Evolutionary conservation across 129 eudicot genomes (phyloP).

Genomic region (Flaveria ramosissima): DNA sequence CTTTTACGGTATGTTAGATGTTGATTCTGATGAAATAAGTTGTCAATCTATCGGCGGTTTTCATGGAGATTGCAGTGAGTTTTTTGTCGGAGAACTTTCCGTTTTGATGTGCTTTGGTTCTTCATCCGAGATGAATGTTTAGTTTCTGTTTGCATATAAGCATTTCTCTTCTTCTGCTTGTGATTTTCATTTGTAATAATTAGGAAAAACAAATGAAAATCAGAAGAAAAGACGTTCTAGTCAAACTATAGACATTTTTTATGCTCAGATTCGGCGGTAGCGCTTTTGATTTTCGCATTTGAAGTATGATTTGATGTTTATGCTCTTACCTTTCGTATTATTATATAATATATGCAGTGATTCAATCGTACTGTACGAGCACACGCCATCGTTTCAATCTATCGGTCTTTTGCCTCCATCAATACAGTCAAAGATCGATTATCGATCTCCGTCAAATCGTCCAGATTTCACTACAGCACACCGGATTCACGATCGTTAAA

Average conservation of each 20-base stretch:
- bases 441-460: slow-evolving; percentile 31
- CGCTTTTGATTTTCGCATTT: slow-evolving; percentile 20
- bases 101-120: slow-evolving; percentile 21
- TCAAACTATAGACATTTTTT: slow-evolving; percentile 32
- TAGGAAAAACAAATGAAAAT: slow-evolving; percentile 15
- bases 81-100: slow-evolving; percentile 36
- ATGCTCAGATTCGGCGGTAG: slow-evolving; percentile 40
- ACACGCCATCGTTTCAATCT: slow-evolving; percentile 12
- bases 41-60: slow-evolving; percentile 26
- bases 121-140: slow-evolving; percentile 29
- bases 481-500: slow-evolving; percentile 1
- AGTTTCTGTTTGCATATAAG: slow-evolving; percentile 24
- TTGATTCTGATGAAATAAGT: not conserved
- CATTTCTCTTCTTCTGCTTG: not conserved
- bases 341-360: slow-evolving; percentile 23
- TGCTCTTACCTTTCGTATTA: slow-evolving; percentile 25
- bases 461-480: slow-evolving; percentile 24
- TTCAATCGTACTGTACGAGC: slow-evolving; percentile 18
- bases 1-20: slow-evolving; percentile 2
- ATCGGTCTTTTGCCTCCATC: slow-evolving; percentile 4
- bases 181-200: slow-evolving; percentile 25
- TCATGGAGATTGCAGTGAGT: slow-evolving; percentile 13
- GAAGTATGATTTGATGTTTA: slow-evolving; percentile 34
- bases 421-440: slow-evolving; percentile 25
- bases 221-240: slow-evolving; percentile 30